Evolutionary conservation across 768 basidiomycete genomes (phyloP).

Genomic region (Collybia sp.): DNA sequence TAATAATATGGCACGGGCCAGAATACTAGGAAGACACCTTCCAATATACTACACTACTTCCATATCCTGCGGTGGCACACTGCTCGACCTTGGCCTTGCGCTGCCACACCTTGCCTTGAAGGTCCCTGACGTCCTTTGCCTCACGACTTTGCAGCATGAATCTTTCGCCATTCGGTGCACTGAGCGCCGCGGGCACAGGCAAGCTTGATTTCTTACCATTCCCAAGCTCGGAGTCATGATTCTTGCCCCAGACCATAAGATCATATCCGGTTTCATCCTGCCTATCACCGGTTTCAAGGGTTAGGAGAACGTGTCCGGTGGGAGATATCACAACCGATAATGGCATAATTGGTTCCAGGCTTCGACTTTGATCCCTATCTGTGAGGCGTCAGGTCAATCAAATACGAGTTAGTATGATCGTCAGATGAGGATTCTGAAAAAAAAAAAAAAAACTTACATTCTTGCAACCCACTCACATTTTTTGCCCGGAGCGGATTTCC

Average conservation of each 20-base stretch:
- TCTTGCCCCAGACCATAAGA: conserved; percentile 69
- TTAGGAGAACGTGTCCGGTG: conserved; percentile 71
- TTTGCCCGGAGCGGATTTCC: conserved; percentile 68
- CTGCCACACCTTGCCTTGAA: conserved; percentile 58
- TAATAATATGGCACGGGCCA: too few relatives aligned
- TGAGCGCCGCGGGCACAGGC: conserved; percentile 47
- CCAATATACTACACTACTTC: conserved; percentile 70
- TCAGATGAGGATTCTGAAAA: too few relatives aligned
- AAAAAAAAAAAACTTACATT: conserved; percentile 70
- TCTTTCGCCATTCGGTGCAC: conserved; percentile 46
- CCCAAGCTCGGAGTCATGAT: conserved; percentile 71
- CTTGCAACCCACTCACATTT: conserved; percentile 76
- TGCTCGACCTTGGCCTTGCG: conserved; percentile 62
- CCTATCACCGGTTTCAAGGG: conserved; percentile 56
- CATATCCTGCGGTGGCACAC: conserved; percentile 54
- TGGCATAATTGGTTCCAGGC: conserved; percentile 62
- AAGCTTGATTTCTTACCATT: conserved; percentile 64
- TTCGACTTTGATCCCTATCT: conserved; percentile 63
- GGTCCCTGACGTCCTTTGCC: conserved; percentile 51
- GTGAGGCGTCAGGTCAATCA: conserved; percentile 8
- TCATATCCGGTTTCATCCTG: conserved; percentile 57
- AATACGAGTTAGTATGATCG: too few relatives aligned
- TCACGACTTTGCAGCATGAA: conserved; percentile 52
- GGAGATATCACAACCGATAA: conserved; percentile 63
- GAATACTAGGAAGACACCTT: conserved; percentile 31